Conservation (phyloP, 148 eudicot species). For the Vaccinium macrocarpon region DNA sequence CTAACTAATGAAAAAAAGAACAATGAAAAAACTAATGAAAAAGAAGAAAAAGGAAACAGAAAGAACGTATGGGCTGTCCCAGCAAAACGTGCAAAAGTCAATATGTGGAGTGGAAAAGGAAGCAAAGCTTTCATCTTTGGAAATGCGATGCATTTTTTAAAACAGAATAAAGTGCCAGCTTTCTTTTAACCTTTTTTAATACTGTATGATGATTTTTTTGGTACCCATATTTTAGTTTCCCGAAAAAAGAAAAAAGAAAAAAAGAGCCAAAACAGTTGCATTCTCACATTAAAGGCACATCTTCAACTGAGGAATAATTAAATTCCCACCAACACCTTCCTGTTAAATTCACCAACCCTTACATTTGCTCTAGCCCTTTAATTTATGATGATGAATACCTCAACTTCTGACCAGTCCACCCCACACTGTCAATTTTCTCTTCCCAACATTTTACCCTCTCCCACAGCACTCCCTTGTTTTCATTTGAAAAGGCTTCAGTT, state of each 20-base stretch:
- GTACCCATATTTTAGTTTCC: too few relatives aligned
- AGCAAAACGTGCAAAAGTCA: neutral
- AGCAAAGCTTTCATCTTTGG: neutral
- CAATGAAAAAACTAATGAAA: too few relatives aligned
- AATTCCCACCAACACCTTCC: conserved; percentile 8
- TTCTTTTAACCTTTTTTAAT: conserved; percentile 5
- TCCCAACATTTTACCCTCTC: conserved; percentile 5
- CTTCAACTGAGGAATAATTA: neutral
- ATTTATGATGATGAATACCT: conserved; percentile 8
- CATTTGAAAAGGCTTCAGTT: conserved; percentile 17
- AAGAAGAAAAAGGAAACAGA: neutral
- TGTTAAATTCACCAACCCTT: conserved; percentile 18
- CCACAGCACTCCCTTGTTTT: neutral
- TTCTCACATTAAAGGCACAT: neutral
- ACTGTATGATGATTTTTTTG: neutral
- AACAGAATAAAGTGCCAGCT: conserved; percentile 9
- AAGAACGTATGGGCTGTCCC: neutral
- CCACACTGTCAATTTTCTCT: conserved; percentile 20
- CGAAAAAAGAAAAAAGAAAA: neutral
- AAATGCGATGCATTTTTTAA: neutral
- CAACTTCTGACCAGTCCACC: conserved; percentile 4
- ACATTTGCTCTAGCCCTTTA: neutral
- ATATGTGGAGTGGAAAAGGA: neutral
- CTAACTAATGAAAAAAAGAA: too few relatives aligned
- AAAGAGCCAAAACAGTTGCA: neutral